A percentile compares a stretch with the other conserved stretches of the same genome.
Conservation (phyloP, 1,284 basidiomycete genomes). For the Ustilago hordei region DNA sequence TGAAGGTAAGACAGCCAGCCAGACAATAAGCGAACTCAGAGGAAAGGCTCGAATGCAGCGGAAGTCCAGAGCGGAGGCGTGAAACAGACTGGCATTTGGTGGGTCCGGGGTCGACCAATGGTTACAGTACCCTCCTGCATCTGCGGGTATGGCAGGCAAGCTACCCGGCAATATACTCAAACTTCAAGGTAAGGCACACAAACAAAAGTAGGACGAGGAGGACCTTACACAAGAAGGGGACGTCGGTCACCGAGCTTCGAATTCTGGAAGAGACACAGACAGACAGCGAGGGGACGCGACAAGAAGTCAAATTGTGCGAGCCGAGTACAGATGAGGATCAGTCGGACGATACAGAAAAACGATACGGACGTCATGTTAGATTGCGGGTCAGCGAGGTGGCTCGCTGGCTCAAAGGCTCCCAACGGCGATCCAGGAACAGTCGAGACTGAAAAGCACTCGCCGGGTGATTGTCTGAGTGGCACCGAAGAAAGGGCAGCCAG, state of each 20-base stretch:
- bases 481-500: not conserved
- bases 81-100: conserved; percentile 11
- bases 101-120: conserved; percentile 44
- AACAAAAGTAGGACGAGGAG: not conserved
- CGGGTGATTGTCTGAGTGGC: conserved; percentile 10
- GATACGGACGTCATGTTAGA: too few species aligned
- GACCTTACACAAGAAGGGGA: not conserved
- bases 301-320: conserved; percentile 11
- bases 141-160: not conserved
- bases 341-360: too few species aligned
- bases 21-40: conserved; percentile 6
- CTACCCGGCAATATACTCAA: conserved; percentile 3
- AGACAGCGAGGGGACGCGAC: not conserved
- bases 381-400: too few species aligned
- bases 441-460: conserved; percentile 10
- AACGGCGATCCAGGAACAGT: conserved; percentile 36
- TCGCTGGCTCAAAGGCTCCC: too few species aligned
- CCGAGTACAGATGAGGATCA: too few species aligned
- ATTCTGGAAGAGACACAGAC: not conserved
- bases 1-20: not conserved
- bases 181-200: not conserved
- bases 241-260: conserved; percentile 11
- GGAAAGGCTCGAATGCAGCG: conserved; percentile 1
- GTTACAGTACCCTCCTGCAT: conserved; percentile 13
- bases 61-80: conserved; percentile 2